Evolutionary conservation across 1,284 basidiomycete species (phyloP).

Genomic region (Veloporphyrellus conicus): DNA sequence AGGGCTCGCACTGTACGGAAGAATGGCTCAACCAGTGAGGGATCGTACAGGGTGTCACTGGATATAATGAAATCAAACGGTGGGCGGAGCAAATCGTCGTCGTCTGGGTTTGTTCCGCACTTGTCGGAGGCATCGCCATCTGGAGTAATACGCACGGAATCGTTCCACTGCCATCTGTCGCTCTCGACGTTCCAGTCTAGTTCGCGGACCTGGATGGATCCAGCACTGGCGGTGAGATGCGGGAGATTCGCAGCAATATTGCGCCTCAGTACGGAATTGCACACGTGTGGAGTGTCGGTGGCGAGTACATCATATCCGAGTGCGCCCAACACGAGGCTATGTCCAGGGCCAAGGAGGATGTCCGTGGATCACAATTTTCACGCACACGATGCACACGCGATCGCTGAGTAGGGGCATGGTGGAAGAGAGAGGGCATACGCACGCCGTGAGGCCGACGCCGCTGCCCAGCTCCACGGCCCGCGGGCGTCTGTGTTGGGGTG

Average conservation of each 20-base stretch:
- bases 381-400: slow-evolving; percentile 8
- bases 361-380: slow-evolving; percentile 3
- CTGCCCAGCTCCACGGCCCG: slow-evolving; percentile 76
- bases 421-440: slow-evolving; percentile 32
- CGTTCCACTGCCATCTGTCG: slow-evolving; percentile 34
- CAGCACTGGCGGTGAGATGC: slow-evolving; percentile 44
- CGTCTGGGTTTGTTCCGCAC: not conserved
- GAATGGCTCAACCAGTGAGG: slow-evolving; percentile 64
- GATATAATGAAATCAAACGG: slow-evolving; percentile 79
- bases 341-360: not conserved
- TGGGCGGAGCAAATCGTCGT: slow-evolving; percentile 33
- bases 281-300: slow-evolving; percentile 73
- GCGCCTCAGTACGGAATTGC: slow-evolving; percentile 57
- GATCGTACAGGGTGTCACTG: slow-evolving; percentile 79
- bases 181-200: slow-evolving; percentile 48
- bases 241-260: slow-evolving; percentile 60
- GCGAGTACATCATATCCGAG: slow-evolving; percentile 75
- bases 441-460: slow-evolving; percentile 79
- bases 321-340: slow-evolving; percentile 62
- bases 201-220: slow-evolving; percentile 40
- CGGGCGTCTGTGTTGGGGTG: slow-evolving; percentile 25
- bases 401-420: slow-evolving; percentile 1
- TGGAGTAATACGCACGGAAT: slow-evolving; percentile 27
- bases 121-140: not conserved
- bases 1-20: slow-evolving; percentile 63